Conservation (phyloP, 2,329 filamentous ascomycete species). For the Aspergillaceae sp. region DNA sequence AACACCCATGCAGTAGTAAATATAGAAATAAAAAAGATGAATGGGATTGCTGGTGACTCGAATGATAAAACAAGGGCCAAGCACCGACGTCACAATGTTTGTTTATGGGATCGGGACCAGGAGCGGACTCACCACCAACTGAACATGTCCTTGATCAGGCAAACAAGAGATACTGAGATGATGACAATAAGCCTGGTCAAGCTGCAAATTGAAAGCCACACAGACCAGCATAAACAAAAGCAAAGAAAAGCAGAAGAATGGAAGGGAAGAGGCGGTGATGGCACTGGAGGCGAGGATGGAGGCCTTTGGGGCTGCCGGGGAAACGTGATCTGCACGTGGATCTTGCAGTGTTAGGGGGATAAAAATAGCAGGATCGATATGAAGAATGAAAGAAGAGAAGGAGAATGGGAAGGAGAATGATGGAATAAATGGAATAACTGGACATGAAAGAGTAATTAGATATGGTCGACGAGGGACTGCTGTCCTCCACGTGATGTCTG, state of each 20-base stretch:
- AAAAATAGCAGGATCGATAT: no score
- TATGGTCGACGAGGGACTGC: no score
- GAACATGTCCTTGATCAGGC: neutral
- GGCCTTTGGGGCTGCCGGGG: constrained; percentile 5
- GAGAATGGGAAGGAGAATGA: neutral
- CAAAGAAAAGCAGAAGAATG: neutral
- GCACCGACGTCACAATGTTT: constrained; percentile 1
- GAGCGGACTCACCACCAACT: neutral
- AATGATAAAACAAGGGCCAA: neutral
- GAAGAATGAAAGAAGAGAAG: neutral
- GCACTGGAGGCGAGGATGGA: neutral
- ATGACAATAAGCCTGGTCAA: no score
- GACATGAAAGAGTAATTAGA: no score
- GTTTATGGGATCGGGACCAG: neutral
- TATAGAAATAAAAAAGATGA: neutral
- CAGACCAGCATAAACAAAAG: neutral
- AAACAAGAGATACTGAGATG: neutral
- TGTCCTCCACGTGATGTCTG: neutral
- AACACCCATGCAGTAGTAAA: constrained; percentile 6
- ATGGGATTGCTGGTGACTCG: neutral
- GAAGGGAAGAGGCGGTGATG: neutral
- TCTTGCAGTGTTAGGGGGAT: neutral
- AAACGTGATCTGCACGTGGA: constrained; percentile 4
- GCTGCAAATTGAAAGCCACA: neutral
- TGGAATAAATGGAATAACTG: neutral